Evolutionary conservation across 2,329 filamentous ascomycete genomes (phyloP), one percentile per base, ranked within the genome.

Genomic region (Hypomyces rosellus): DNA sequence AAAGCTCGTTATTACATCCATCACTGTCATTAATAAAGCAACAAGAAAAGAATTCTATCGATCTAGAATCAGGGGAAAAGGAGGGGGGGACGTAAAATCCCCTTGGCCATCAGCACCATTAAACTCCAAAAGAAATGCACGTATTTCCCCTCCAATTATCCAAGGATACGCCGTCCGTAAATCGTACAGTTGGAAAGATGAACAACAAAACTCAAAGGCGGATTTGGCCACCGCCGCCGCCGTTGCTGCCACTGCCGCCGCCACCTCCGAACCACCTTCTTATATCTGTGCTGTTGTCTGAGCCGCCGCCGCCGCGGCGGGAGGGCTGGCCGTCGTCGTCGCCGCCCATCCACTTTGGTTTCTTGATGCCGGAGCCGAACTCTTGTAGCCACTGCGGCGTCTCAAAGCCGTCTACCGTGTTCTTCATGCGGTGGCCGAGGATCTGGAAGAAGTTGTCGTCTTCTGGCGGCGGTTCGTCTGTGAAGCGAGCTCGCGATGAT

Each of bases 351-450:
- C 89, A 95, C 60, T 83, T 86, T 5, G 89, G 89, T 63, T 85
- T 81, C 67, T 85, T 88, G 67, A 91, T 80, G 8, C 78, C 79
- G 51, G 80, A 76, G 1, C 82, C 79, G 25, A 89, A 74, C 22
- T 88, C 85, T 59, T 83, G 79, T 55, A 96, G 73, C 90, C 91
- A 97, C 56, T 84, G 84, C 0, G 93, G 92, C 30, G 85, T 78
- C 47, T 90, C 86, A 2, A 89, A 78, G 0, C 83, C 86, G 54
- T 97, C 92, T 47, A 97, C 82, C 0, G 93, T 97, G 63, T 99
- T 99, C 68, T 85, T 88, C 59, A 99, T 84, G 34, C 92, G 79
- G 63, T 95, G 88, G 0, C 88, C 84, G 54, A 97, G 82, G 34
- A 86, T 85, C 57, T 88, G 80, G 62, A 97, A 90, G 66, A 96